phyloP scores from a whole-genome alignment of 1,284 basidiomycete genomes.

The Sparassis latifolia region DNA sequence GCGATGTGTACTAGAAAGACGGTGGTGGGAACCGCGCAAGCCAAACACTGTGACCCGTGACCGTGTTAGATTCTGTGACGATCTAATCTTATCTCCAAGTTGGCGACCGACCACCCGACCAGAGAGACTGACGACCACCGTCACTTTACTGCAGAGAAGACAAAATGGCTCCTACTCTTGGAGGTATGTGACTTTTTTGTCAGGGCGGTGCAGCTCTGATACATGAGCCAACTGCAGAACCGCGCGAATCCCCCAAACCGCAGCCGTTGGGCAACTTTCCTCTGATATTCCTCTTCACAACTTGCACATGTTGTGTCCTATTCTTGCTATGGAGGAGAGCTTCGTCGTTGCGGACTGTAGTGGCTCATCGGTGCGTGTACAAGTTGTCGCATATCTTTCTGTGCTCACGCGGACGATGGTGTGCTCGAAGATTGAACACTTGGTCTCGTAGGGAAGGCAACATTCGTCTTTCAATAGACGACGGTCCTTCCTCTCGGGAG shows the following conservation, averaged over 20 bases:
- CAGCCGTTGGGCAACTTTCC: constrained; percentile 55
- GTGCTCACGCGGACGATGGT: not conserved
- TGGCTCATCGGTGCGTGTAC: constrained; percentile 54
- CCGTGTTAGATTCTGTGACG: no score
- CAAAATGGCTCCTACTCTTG: not conserved
- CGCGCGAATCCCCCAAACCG: constrained; percentile 53
- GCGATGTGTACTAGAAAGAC: no score
- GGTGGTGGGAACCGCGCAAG: no score
- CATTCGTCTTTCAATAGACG: constrained; percentile 66
- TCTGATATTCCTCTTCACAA: constrained; percentile 52
- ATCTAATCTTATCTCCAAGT: no score
- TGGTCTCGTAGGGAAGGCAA: constrained; percentile 48
- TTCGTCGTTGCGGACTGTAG: constrained; percentile 47
- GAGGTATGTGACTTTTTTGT: not conserved
- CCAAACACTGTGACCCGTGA: no score
- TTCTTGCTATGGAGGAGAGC: constrained; percentile 65
- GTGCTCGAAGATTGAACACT: constrained; percentile 46
- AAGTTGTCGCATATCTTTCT: not conserved
- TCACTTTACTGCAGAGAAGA: not conserved
- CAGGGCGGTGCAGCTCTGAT: not conserved
- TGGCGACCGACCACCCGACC: no score
- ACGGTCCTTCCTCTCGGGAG: constrained; percentile 59
- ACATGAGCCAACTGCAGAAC: constrained; percentile 36
- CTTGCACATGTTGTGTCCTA: constrained; percentile 50
- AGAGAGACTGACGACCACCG: no score